These are phyloP conservation scores for Sphaceloma murrayae DNA, from an alignment of 2,329 filamentous ascomycete genomes.

Conservation along the genomic window DNA sequence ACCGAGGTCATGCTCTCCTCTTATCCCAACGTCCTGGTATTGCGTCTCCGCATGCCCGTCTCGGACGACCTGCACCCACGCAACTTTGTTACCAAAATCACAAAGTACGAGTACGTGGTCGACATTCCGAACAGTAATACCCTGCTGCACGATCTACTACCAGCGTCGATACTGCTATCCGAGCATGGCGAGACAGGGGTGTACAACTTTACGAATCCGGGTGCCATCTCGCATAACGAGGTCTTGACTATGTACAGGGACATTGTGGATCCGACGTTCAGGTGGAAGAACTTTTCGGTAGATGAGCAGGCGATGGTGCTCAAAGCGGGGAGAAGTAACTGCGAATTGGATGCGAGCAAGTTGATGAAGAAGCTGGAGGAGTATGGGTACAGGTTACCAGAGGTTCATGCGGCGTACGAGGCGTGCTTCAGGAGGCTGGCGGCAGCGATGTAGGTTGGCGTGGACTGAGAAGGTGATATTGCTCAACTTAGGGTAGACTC, in stretches of 20 bases:
- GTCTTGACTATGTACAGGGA: constrained; percentile 54
- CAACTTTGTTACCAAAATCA: constrained; percentile 62
- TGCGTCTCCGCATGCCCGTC: constrained; percentile 60
- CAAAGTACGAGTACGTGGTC: constrained; percentile 54
- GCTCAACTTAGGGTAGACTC: not conserved
- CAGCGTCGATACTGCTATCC: constrained; percentile 50
- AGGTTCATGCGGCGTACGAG: constrained; percentile 53
- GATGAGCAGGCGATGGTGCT: constrained; percentile 59
- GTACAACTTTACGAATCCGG: constrained; percentile 63
- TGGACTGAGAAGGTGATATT: constrained; percentile 1
- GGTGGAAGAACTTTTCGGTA: constrained; percentile 56
- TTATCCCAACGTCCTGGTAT: constrained; percentile 53
- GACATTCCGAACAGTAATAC: constrained; percentile 61
- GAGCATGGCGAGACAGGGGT: constrained; percentile 54
- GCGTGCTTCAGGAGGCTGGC: constrained; percentile 55
- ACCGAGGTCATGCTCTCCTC: constrained; percentile 55
- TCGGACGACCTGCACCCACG: constrained; percentile 57
- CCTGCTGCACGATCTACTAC: constrained; percentile 55
- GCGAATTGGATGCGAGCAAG: constrained; percentile 52
- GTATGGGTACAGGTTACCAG: constrained; percentile 50
- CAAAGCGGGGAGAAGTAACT: constrained; percentile 58
- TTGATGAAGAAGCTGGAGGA: constrained; percentile 50
- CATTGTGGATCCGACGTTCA: constrained; percentile 51
- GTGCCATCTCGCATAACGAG: constrained; percentile 62
- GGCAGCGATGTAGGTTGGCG: too few species aligned